These are phyloP conservation scores for Eucalyptus paniculata DNA, from an alignment of 345 rosid genomes.

Conservation along the genomic window DNA sequence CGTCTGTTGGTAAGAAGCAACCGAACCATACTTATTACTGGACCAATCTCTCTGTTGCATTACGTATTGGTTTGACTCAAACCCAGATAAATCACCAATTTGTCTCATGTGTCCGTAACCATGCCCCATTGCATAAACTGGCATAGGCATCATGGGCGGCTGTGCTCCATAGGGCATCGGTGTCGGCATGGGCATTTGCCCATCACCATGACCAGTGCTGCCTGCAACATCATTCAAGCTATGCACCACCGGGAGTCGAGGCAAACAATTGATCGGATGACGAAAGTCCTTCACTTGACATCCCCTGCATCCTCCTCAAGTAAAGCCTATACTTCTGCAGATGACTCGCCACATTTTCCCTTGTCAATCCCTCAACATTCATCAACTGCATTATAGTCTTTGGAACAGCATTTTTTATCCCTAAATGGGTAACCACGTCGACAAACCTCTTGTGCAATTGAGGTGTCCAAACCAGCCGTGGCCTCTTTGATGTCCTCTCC, in stretches of 20 bases:
- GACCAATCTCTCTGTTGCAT: background rate
- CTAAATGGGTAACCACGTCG: conserved; percentile 80
- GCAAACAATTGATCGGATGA: conserved; percentile 74
- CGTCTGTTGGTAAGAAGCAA: background rate
- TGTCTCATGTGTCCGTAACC: conserved; percentile 28
- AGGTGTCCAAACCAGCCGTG: conserved; percentile 95
- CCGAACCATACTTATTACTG: background rate
- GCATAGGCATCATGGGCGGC: conserved; percentile 45
- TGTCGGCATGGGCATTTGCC: conserved; percentile 17
- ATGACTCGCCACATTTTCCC: conserved; percentile 96
- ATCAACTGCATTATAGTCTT: conserved; percentile 98
- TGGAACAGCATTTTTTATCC: conserved; percentile 91
- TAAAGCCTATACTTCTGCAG: conserved; percentile 88
- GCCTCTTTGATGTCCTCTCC: conserved; percentile 56
- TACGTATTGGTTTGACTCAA: background rate
- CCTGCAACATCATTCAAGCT: conserved; percentile 18
- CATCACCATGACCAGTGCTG: conserved; percentile 16
- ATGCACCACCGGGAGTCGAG: conserved; percentile 64
- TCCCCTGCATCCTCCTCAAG: conserved; percentile 83
- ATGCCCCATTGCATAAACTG: conserved; percentile 30
- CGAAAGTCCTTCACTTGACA: conserved; percentile 43
- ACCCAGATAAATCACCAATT: background rate
- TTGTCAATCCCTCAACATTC: conserved; percentile 93
- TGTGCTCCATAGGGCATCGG: conserved; percentile 36
- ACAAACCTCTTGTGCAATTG: conserved; percentile 95